Base-by-base conservation (phyloP, 345 rosid genomes). In the Pistacia vera region DNA sequence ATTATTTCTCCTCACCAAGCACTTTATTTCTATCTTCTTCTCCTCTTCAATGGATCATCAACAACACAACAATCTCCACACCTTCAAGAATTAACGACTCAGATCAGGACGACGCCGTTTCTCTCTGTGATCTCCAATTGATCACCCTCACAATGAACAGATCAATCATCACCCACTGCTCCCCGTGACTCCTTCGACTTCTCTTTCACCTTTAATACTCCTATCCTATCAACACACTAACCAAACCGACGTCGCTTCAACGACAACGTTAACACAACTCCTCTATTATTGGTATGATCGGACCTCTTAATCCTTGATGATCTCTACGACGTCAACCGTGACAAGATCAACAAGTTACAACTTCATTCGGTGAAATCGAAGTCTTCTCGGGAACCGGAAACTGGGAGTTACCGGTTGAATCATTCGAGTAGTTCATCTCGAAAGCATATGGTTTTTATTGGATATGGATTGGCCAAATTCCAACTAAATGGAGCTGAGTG, bases 401-500 rank as follows among this genome's bases (percentile, higher is more conserved):
- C 28, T 11, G 28, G 1, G 61, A 77, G 17, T 63, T 13, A 46
- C 54, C 70, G 73, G 48, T 48, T 12, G 49, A 11, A 20, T 46
- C 14, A 54, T 11, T 5, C 46, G 17, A 63, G 73, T 44, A n/a
- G 41, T 25, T 30, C 62, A 8, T 60, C 22, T 0, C 69, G 75
- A 57, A 81, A 56, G 73, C 76, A 63, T 35, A 81, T 52, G 78
- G 82, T 70, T 13, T 35, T 82, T 63, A 65, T 85, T 61, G 88
- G 88, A 33, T 28, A 73, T 61, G 88, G 88, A 33, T 28, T 76
- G 74, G 77, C 76, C 28, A 88, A 78, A 60, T 82, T 73, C 85
- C 83, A 22, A 0, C 72, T n/a, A 77, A 72, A 77, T 85, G 85
- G 84, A 88, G 46, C 72, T 88, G 44, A 66, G 75, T 38, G 89